These are phyloP conservation scores for Crucihimalaya himalaica DNA, from an alignment of 345 rosid species.

Conservation along the genomic window DNA sequence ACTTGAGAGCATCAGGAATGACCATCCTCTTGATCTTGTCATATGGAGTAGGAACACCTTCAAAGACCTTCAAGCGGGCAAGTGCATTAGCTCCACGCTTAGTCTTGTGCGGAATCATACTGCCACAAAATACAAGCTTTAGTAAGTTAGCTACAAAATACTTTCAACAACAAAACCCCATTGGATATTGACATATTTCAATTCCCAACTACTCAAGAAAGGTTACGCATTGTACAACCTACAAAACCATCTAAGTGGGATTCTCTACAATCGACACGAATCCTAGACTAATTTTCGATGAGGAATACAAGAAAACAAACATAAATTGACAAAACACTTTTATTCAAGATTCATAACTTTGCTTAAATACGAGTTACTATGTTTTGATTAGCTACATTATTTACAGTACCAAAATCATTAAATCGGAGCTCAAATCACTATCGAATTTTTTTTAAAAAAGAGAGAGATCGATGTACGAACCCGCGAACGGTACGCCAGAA, in stretches of 20 bases:
- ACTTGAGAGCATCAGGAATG: constrained; percentile 91
- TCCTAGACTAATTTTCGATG: background rate
- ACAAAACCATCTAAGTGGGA: background rate
- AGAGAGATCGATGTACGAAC: constrained; percentile 35
- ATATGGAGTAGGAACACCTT: constrained; percentile 81
- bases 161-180: background rate
- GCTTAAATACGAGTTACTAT: background rate
- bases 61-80: constrained; percentile 70
- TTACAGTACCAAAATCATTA: background rate
- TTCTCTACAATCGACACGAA: background rate
- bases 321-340: too few relatives aligned
- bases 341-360: background rate
- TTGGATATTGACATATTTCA: background rate
- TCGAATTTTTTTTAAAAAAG: background rate
- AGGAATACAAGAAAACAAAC: background rate
- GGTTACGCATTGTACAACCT: background rate
- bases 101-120: constrained; percentile 86
- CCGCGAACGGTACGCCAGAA: constrained; percentile 90
- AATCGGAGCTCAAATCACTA: background rate
- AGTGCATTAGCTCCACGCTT: constrained; percentile 81
- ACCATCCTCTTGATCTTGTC: constrained; percentile 88
- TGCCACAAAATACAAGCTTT: constrained; percentile 35
- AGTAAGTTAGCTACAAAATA: background rate
- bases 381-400: background rate
- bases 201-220: background rate